Evolutionary conservation across 2,329 filamentous ascomycete species (phyloP), one percentile per base, ranked within the genome.

Genomic region (Stagonosporopsis vannaccii): DNA sequence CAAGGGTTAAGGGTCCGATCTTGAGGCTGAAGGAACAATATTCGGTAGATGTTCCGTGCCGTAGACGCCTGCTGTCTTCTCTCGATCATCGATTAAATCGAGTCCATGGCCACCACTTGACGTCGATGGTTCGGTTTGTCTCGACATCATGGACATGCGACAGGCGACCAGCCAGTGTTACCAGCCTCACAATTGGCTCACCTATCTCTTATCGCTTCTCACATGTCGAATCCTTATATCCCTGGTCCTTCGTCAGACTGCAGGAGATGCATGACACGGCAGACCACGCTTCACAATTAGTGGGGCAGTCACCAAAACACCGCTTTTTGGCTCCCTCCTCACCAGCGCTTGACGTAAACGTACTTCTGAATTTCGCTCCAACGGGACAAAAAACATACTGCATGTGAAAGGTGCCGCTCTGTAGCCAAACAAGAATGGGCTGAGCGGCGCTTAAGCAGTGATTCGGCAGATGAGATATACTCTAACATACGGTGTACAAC

Each of bases 261-360:
- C 43, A 47, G 41, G 44, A 42, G 56, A 46, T 60, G 59, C 64
- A 61, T 60, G 47, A 52, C 51, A 62, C 59, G 51, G 58, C 58
- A 62, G 55, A 49, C 46, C 41, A 44, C 51, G 51, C 51, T 58
- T 56, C 56, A 63, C 51, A 49, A n/a, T 49, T 30, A 53, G 65
- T 67, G 59, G 64, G 61, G 51, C 61, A 28, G 44, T 43, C 68
- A 70, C 65, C 71, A 54, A 51, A 51, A 56, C 60, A 56, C 56
- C 40, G 42, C 39, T 30, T 47, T 44, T 39, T 20, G 23, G 33
- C 33, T 6, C 28, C 22, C 28, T 11, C 15, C 17, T 13, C 35
- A 23, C 30, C 32, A 32, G 37, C 62, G 62, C 65, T 68, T 72
- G 68, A 72, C 69, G 69, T 72, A 67, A 69, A 58, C 45, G 53